These are phyloP conservation scores for Halenospora varia DNA, from an alignment of 495 filamentous ascomycete species.

Conservation along the genomic window DNA sequence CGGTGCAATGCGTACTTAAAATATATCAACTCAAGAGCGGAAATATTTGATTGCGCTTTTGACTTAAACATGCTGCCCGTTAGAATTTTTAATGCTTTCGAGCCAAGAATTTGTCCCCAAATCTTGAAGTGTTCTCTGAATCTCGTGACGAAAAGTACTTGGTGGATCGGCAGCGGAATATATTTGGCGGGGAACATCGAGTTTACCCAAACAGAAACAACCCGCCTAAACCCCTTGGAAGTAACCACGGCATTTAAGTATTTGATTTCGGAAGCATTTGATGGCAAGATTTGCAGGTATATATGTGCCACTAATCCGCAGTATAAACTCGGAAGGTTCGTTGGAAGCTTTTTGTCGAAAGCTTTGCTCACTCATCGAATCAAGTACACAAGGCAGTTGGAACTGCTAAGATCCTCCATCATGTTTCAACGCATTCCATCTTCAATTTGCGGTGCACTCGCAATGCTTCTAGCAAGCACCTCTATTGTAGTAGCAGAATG, in stretches of 20 bases:
- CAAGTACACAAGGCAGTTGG: neutral
- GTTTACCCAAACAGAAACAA: too few species aligned
- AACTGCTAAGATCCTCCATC: neutral
- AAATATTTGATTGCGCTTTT: too few species aligned
- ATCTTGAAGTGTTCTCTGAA: too few species aligned
- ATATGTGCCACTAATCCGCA: neutral
- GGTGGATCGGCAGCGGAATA: too few species aligned
- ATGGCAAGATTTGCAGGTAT: neutral
- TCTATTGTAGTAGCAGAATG: slow-evolving; percentile 26
- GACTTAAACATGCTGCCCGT: too few species aligned
- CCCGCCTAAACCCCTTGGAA: too few species aligned
- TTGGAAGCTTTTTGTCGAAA: neutral
- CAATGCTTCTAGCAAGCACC: neutral
- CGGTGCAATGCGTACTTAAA: too few species aligned
- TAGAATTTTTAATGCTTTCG: too few species aligned
- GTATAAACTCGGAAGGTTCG: neutral
- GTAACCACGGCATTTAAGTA: neutral
- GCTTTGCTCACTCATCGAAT: neutral
- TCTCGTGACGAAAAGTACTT: too few species aligned
- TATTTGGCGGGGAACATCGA: too few species aligned
- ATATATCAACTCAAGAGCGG: too few species aligned
- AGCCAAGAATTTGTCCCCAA: too few species aligned
- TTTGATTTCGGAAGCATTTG: neutral
- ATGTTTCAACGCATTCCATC: neutral
- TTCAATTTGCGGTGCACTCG: neutral